Evolutionary conservation across 176 grass and related monocot species (phyloP).

Genomic region (Ampelocalamus luodianensis): DNA sequence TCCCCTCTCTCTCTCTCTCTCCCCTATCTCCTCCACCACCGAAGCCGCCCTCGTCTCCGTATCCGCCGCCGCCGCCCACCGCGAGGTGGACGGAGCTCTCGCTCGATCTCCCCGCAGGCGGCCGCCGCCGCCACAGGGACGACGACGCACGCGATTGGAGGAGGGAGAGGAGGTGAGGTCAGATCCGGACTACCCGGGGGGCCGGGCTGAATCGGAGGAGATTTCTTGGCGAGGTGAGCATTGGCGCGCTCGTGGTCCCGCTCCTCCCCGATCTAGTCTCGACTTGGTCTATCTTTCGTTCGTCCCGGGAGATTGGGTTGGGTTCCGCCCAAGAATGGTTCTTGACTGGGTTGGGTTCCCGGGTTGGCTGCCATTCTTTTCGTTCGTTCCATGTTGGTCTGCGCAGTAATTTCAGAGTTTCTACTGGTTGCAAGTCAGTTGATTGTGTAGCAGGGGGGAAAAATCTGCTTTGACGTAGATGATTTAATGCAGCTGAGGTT

Average conservation of each 20-base stretch:
- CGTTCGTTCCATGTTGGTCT: not conserved
- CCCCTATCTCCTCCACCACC: constrained; percentile 1
- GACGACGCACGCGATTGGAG: not conserved
- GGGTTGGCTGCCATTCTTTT: not conserved
- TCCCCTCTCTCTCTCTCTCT: not conserved
- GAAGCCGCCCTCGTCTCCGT: not conserved
- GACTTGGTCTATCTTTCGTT: not conserved
- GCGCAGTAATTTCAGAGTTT: not conserved
- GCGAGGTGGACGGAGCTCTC: not conserved
- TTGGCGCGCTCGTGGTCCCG: constrained; percentile 14
- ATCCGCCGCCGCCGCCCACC: not conserved
- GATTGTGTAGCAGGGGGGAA: not conserved
- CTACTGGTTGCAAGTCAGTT: not conserved
- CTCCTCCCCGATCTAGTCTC: constrained; percentile 30
- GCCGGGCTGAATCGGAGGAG: constrained; percentile 13
- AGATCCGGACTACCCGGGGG: constrained; percentile 37
- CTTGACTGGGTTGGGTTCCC: not conserved
- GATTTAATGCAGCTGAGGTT: constrained; percentile 30
- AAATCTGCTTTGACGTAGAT: not conserved
- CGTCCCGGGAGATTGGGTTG: not conserved
- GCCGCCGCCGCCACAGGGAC: not conserved
- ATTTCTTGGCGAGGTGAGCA: constrained; percentile 36
- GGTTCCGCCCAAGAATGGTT: not conserved
- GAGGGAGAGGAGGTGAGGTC: not conserved
- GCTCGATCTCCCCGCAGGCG: constrained; percentile 12